Percentiles rank a stretch among this genome's conserved stretches.
phyloP scores from a whole-genome alignment of 2,329 filamentous ascomycete species.

The Fusarium austroafricanum region DNA sequence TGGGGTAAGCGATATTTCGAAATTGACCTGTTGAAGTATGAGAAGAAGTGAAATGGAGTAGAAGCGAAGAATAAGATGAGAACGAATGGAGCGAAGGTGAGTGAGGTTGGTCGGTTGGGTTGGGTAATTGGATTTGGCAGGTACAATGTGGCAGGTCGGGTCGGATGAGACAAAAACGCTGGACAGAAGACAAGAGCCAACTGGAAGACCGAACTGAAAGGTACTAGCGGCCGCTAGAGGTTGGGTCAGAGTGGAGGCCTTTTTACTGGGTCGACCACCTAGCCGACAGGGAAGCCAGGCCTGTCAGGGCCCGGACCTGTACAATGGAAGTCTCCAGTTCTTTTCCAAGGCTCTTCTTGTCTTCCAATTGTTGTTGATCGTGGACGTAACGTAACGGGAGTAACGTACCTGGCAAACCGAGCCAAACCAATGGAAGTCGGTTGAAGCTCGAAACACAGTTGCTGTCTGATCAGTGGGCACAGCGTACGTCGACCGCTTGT shows the following conservation, averaged over 20 bases:
- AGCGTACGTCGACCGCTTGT: background rate
- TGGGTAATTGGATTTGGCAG: conserved; percentile 9
- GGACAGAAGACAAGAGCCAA: background rate
- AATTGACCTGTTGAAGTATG: conserved; percentile 30
- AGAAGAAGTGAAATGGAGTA: conserved; percentile 20
- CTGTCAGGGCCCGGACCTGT: conserved; percentile 12
- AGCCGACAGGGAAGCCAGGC: background rate
- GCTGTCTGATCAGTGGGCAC: background rate
- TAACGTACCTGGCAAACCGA: conserved; percentile 4
- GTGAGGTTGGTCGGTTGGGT: conserved; percentile 11
- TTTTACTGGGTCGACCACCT: conserved; percentile 9
- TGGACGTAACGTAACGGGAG: conserved; percentile 17
- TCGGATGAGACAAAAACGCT: conserved; percentile 23
- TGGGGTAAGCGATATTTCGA: conserved; percentile 25
- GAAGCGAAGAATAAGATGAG: conserved; percentile 12
- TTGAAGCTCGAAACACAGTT: no score
- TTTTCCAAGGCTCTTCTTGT: conserved; percentile 14
- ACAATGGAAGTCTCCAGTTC: conserved; percentile 2
- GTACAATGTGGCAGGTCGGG: background rate
- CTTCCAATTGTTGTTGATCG: conserved; percentile 4
- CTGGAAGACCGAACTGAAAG: conserved; percentile 13
- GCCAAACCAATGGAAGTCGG: background rate
- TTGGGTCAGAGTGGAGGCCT: background rate
- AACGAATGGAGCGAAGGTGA: background rate
- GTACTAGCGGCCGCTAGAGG: conserved; percentile 32